Conservation (phyloP, 2,329 filamentous ascomycete genomes). For the Grosmannia huntii region DNA sequence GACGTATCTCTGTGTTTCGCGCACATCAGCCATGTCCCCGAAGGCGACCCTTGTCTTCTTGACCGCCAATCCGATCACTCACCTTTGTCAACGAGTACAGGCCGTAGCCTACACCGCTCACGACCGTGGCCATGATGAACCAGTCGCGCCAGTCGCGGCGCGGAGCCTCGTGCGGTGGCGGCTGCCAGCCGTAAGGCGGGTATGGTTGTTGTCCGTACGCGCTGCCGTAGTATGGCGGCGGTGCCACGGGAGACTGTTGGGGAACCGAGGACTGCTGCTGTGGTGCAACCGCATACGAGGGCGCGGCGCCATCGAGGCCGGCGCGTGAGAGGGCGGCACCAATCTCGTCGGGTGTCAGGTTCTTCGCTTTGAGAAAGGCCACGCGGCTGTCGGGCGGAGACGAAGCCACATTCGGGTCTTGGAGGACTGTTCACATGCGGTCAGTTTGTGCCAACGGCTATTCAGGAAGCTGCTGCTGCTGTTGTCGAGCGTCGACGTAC, state of each 20-base stretch:
- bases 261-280: slow-evolving; percentile 15
- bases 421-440: slow-evolving; percentile 52
- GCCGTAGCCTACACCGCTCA: slow-evolving; percentile 79
- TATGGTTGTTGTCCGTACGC: slow-evolving; percentile 31
- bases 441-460: neutral
- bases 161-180: slow-evolving; percentile 44
- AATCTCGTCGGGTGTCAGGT: slow-evolving; percentile 92
- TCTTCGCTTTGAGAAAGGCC: slow-evolving; percentile 90
- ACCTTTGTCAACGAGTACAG: slow-evolving; percentile 81
- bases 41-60: neutral
- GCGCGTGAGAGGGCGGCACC: slow-evolving; percentile 68
- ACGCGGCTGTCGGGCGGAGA: slow-evolving; percentile 89
- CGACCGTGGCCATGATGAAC: slow-evolving; percentile 98
- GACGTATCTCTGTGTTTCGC: slow-evolving; percentile 61
- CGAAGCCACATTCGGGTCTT: slow-evolving; percentile 80
- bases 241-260: slow-evolving; percentile 19
- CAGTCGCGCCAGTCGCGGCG: slow-evolving; percentile 93
- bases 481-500: neutral
- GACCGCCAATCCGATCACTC: neutral
- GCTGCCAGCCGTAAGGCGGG: slow-evolving; percentile 42
- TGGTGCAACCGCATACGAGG: slow-evolving; percentile 22
- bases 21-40: neutral
- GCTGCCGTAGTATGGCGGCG: slow-evolving; percentile 31
- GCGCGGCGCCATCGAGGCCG: slow-evolving; percentile 36
- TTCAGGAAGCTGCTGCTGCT: neutral